phyloP scores from a whole-genome alignment of 257 asterid species.

The Gentiana dahurica region DNA sequence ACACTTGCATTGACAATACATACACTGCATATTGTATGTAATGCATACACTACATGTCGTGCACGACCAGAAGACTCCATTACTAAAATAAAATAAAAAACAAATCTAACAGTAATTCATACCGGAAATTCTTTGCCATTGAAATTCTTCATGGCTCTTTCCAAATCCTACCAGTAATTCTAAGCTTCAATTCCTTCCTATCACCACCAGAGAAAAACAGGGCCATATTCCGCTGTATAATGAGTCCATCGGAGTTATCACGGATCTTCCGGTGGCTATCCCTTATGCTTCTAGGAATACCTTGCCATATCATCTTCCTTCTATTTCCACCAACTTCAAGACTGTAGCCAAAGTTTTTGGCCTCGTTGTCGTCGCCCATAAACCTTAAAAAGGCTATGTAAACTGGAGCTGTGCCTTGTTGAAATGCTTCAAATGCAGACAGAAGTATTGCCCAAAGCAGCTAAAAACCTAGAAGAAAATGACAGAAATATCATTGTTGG shows the following conservation, averaged over 20 bases:
- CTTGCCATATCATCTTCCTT: constrained; percentile 48
- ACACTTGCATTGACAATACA: too few relatives aligned
- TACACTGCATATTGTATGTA: too few relatives aligned
- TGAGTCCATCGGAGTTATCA: constrained; percentile 56
- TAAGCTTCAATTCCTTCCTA: constrained; percentile 46
- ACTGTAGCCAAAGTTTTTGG: constrained; percentile 48
- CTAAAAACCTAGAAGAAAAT: constrained; percentile 33
- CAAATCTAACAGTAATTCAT: constrained; percentile 3
- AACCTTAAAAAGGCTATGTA: constrained; percentile 46
- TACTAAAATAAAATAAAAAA: constrained; percentile 1
- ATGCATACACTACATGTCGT: too few relatives aligned
- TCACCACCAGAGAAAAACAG: constrained; percentile 56
- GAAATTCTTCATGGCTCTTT: constrained; percentile 28
- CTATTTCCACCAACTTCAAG: constrained; percentile 55
- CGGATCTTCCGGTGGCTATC: constrained; percentile 50
- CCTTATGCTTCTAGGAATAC: constrained; percentile 56
- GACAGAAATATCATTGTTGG: neutral
- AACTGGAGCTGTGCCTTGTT: constrained; percentile 42
- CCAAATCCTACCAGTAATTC: constrained; percentile 54
- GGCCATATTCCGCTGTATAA: constrained; percentile 51
- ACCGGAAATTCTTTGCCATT: neutral
- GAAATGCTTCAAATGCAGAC: constrained; percentile 61
- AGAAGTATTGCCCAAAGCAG: constrained; percentile 52
- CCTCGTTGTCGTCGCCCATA: constrained; percentile 48
- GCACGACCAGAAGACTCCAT: constrained; percentile 8